A percentile compares a stretch with the other conserved stretches of the same genome.
phyloP scores from a whole-genome alignment of 2,329 filamentous ascomycete species.

The Fusarium fracticaudum region DNA sequence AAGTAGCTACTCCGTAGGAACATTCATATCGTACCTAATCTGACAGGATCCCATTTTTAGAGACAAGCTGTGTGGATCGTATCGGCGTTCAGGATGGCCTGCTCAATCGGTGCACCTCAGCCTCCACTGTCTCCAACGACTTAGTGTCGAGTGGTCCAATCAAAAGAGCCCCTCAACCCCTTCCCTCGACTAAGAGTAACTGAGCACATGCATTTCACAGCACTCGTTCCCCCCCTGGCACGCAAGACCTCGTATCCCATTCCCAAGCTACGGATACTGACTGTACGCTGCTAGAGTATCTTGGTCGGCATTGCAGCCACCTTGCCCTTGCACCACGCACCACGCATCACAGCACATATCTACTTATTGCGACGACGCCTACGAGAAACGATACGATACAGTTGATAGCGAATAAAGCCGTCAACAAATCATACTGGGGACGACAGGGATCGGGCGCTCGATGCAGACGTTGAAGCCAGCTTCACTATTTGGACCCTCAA shows the following conservation, averaged over 20 bases:
- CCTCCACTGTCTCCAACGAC: neutral
- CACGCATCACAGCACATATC: neutral
- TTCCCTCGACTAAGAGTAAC: conserved; percentile 26
- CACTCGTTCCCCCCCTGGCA: conserved; percentile 32
- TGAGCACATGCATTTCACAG: conserved; percentile 33
- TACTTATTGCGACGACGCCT: conserved; percentile 8
- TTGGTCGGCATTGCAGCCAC: conserved; percentile 34
- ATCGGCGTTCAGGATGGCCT: conserved; percentile 9
- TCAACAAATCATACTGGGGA: neutral
- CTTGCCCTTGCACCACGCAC: conserved; percentile 28
- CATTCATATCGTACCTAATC: neutral
- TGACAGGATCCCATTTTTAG: conserved; percentile 28
- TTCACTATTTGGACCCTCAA: conserved; percentile 1
- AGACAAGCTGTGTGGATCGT: conserved; percentile 16
- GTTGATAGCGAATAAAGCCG: neutral
- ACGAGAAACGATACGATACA: conserved; percentile 9
- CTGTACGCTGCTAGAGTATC: neutral
- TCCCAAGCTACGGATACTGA: conserved; percentile 4
- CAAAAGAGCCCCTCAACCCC: conserved; percentile 25
- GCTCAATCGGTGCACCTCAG: neutral
- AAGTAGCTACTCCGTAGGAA: neutral
- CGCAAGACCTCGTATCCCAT: conserved; percentile 34
- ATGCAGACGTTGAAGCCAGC: conserved; percentile 5
- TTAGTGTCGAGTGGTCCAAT: conserved; percentile 29
- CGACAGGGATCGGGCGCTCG: neutral